Conservation (phyloP, 2,329 filamentous ascomycete species). For the Rachicladosporium sp. region DNA sequence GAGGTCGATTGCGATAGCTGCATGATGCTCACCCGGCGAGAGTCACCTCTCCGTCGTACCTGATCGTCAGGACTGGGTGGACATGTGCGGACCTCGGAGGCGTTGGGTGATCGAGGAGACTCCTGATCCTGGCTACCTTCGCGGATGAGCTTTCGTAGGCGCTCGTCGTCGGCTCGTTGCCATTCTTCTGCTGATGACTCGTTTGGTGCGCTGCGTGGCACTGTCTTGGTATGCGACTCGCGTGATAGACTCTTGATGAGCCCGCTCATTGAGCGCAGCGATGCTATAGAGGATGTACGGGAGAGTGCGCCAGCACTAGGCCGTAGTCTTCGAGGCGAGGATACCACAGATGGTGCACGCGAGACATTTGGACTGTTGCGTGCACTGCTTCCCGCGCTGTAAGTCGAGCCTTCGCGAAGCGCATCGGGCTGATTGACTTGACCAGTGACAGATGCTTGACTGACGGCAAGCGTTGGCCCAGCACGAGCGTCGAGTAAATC, state of each 20-base stretch:
- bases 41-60: slow-evolving; percentile 12
- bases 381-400: slow-evolving; percentile 17
- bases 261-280: slow-evolving; percentile 13
- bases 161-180: slow-evolving; percentile 23
- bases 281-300: slow-evolving; percentile 17
- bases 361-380: slow-evolving; percentile 15
- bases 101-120: slow-evolving; percentile 18
- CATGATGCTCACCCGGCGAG: slow-evolving; percentile 12
- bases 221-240: slow-evolving; percentile 7
- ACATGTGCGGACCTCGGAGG: slow-evolving; percentile 25
- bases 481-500: slow-evolving; percentile 51
- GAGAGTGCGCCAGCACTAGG: slow-evolving; percentile 11
- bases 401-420: slow-evolving; percentile 27
- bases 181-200: slow-evolving; percentile 21
- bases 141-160: slow-evolving; percentile 20
- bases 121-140: slow-evolving; percentile 22
- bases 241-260: slow-evolving; percentile 1
- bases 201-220: slow-evolving; percentile 7
- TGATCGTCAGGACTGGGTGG: slow-evolving; percentile 37
- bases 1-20: slow-evolving; percentile 15
- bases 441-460: slow-evolving; percentile 49
- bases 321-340: slow-evolving; percentile 12
- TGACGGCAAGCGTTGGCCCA: slow-evolving; percentile 51
- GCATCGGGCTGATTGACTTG: slow-evolving; percentile 40
- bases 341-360: slow-evolving; percentile 12